Conservation (phyloP, 257 asterid genomes). For the Solanum rostratum region DNA sequence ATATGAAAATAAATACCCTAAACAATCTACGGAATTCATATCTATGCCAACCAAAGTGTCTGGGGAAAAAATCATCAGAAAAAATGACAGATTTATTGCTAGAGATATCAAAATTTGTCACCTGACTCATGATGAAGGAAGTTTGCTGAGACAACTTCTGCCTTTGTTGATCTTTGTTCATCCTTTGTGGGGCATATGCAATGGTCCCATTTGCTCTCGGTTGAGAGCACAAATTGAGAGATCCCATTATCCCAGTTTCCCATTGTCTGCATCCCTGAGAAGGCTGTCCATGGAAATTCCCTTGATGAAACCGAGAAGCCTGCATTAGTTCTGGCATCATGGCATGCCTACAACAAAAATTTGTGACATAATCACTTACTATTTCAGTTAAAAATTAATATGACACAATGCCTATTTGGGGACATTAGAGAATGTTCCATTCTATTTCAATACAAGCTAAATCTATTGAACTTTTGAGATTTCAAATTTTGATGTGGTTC, state of each 20-base stretch:
- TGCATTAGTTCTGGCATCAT: constrained; percentile 51
- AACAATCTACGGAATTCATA: not conserved
- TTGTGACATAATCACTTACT: not conserved
- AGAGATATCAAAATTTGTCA: constrained; percentile 4
- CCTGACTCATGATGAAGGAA: constrained; percentile 55
- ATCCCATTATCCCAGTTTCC: constrained; percentile 62
- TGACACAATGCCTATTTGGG: not conserved
- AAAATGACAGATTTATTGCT: not conserved
- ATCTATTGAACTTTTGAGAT: not conserved
- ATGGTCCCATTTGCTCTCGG: constrained; percentile 49
- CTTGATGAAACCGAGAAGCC: constrained; percentile 62
- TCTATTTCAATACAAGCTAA: not conserved
- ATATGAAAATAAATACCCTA: not conserved
- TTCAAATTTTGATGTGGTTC: not conserved
- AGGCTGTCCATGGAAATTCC: constrained; percentile 64
- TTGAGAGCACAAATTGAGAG: constrained; percentile 53
- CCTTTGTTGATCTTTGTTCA: constrained; percentile 42
- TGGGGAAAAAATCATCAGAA: not conserved
- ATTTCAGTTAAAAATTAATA: not conserved
- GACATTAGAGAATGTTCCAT: not conserved
- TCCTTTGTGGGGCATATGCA: constrained; percentile 45
- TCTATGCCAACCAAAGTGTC: not conserved
- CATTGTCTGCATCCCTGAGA: constrained; percentile 62
- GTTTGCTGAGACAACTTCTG: constrained; percentile 30
- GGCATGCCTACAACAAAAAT: constrained; percentile 33